A percentile compares a stretch with the other conserved stretches of the same genome.
phyloP scores from a whole-genome alignment of 1,139 yeast genomes.

The Candida dubliniensis region DNA sequence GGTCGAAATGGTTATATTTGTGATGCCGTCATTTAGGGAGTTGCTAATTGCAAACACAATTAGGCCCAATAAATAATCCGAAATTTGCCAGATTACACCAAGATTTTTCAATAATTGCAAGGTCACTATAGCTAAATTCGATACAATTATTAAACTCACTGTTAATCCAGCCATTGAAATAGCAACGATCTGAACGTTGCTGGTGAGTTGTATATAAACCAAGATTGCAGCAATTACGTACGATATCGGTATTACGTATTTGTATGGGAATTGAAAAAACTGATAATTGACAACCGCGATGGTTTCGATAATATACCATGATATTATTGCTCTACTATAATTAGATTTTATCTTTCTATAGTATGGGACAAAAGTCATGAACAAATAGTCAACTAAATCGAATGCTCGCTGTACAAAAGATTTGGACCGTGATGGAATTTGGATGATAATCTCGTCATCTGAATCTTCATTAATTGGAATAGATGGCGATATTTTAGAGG shows the following conservation, averaged over 20 bases:
- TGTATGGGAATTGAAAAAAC: conserved; percentile 14
- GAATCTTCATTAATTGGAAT: background rate
- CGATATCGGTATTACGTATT: conserved; percentile 7
- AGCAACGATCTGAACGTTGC: conserved; percentile 1
- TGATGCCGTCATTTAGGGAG: conserved; percentile 42
- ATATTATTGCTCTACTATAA: conserved; percentile 7
- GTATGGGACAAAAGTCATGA: conserved; percentile 25
- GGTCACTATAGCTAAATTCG: conserved; percentile 29
- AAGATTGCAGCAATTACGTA: background rate
- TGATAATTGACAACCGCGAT: conserved; percentile 21
- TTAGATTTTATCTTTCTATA: conserved; percentile 11
- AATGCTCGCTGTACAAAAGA: conserved; percentile 18
- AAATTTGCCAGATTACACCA: conserved; percentile 36
- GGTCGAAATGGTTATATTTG: conserved; percentile 39
- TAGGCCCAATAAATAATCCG: conserved; percentile 43
- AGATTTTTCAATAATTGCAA: conserved; percentile 37
- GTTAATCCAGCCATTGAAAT: conserved; percentile 25
- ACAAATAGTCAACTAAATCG: conserved; percentile 19
- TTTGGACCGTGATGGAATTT: conserved; percentile 11
- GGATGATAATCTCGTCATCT: background rate
- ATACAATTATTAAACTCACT: conserved; percentile 29
- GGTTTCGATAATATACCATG: conserved; percentile 24
- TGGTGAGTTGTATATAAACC: background rate
- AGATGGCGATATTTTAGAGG: background rate
- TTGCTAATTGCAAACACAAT: conserved; percentile 41